Conservation (phyloP, 2,329 filamentous ascomycete genomes). For the Neurospora sp. region DNA sequence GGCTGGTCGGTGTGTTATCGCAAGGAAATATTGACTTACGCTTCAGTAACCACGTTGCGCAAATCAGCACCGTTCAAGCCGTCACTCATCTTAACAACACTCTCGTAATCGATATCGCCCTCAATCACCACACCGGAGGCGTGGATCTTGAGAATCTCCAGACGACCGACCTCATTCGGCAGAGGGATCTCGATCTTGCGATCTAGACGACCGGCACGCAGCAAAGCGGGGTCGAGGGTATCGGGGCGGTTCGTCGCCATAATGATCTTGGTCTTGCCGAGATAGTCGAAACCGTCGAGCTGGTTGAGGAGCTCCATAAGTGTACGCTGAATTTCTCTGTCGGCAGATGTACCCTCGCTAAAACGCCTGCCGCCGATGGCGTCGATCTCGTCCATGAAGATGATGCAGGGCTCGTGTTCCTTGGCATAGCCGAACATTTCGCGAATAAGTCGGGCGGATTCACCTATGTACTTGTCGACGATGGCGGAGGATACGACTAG, state of each 20-base stretch:
- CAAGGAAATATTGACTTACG: constrained; percentile 51
- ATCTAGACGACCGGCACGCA: constrained; percentile 87
- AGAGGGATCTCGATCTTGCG: constrained; percentile 96
- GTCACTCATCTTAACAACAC: constrained; percentile 99
- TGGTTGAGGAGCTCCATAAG: constrained; percentile 99
- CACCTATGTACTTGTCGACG: constrained; percentile 98
- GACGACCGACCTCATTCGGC: constrained; percentile 88
- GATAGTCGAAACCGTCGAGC: constrained; percentile 96
- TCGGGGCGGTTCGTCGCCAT: constrained; percentile 99
- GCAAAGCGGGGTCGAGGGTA: constrained; percentile 84
- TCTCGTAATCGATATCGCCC: constrained; percentile 97
- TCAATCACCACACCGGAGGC: constrained; percentile 76
- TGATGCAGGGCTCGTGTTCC: constrained; percentile 98
- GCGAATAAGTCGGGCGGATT: constrained; percentile 91
- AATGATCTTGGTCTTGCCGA: constrained; percentile 99
- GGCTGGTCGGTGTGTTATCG: constrained; percentile 4
- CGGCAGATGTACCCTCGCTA: constrained; percentile 92
- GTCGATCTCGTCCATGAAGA: constrained; percentile 99
- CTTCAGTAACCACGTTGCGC: constrained; percentile 95
- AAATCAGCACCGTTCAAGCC: constrained; percentile 95
- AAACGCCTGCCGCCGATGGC: constrained; percentile 95
- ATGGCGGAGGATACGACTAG: constrained; percentile 95
- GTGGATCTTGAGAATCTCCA: constrained; percentile 99
- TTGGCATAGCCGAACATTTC: constrained; percentile 99
- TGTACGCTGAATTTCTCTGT: constrained; percentile 96